Percentiles rank a stretch among this genome's conserved stretches.
Conservation (phyloP, 2,329 filamentous ascomycete species). For the Arthrobotrys musiformis region DNA sequence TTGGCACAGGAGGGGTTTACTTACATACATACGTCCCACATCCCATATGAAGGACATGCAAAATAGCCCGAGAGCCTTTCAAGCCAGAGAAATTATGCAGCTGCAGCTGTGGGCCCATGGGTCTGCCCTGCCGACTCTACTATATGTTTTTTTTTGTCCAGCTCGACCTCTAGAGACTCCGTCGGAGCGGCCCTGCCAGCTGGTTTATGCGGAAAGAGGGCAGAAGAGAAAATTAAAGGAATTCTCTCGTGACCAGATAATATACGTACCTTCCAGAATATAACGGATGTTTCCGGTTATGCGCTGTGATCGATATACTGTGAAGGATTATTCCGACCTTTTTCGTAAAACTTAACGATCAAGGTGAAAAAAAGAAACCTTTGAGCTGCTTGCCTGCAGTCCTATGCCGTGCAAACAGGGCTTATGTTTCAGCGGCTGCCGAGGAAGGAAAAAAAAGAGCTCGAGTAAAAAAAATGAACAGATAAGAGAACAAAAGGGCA, state of each 20-base stretch:
- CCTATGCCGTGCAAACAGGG: neutral
- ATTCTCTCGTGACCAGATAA: neutral
- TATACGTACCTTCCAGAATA: neutral
- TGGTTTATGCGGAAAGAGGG: neutral
- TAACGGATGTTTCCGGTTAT: neutral
- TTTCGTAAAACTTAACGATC: neutral
- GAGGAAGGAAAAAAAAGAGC: neutral
- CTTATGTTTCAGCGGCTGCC: too few relatives aligned
- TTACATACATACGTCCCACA: too few relatives aligned
- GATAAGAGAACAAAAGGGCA: conserved; percentile 7
- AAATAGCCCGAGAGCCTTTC: neutral
- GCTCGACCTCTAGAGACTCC: neutral
- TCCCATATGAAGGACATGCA: neutral
- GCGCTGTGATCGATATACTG: neutral
- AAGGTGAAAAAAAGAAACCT: neutral
- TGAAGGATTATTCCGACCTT: neutral
- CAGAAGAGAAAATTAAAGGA: neutral
- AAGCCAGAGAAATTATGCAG: neutral
- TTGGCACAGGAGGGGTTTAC: conserved; percentile 4
- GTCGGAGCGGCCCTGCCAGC: neutral
- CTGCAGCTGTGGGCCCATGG: neutral
- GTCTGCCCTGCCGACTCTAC: too few relatives aligned
- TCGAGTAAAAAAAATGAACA: neutral
- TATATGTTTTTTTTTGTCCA: neutral
- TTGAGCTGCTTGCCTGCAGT: neutral